Evolutionary conservation across 2,329 filamentous ascomycete species (phyloP), one percentile per base, ranked within the genome.

Genomic region (Neophaeococcomyces aloes): DNA sequence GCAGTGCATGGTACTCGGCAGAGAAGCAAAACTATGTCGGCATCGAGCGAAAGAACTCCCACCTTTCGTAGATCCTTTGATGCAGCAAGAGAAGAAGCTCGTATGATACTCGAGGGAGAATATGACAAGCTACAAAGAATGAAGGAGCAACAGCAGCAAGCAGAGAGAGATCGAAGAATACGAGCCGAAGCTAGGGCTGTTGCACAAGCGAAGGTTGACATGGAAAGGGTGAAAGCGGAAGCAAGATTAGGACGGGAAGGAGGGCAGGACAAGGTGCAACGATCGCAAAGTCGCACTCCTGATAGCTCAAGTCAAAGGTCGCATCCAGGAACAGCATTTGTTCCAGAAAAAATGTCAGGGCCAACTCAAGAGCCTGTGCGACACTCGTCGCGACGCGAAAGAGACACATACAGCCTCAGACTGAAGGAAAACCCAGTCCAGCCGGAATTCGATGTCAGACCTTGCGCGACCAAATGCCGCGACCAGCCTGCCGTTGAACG

Each of bases 91-190:
- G 53, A 55, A 50, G 53, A 55, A 29, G 53, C 53, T 31, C 51
- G 53, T 5, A 34, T 53, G 32, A 53, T 53, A 19, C 46, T 55
- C 7, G 53, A 55, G 41, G 53, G 53, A 13, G 49, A 55, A 29
- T 46, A 46, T 18, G 53, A 52, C 30, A 46, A 49, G 19, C 19
- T 53, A 7, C 43, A 46, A 17, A 48, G 33, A 11, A 19, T 55
- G 15, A 44, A 47, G 37, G 37, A 49, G 27, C 36, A 39, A 25
- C 41, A 48, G 27, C 42, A 45, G 31, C 21, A 34, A n/a, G 29
- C 18, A 19, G 35, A 45, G 17, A 29, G 15, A 25, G 35, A 38
- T 2, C n/a, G 35, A 27, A 32, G 17, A 34, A 32, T 8, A 10
- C 29, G 25, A 31, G 41, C 41, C 18, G 39, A 42, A 35, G 39